These are phyloP conservation scores for Colletotrichum graminicola DNA, from an alignment of 2,329 filamentous ascomycete genomes.

Conservation along the genomic window DNA sequence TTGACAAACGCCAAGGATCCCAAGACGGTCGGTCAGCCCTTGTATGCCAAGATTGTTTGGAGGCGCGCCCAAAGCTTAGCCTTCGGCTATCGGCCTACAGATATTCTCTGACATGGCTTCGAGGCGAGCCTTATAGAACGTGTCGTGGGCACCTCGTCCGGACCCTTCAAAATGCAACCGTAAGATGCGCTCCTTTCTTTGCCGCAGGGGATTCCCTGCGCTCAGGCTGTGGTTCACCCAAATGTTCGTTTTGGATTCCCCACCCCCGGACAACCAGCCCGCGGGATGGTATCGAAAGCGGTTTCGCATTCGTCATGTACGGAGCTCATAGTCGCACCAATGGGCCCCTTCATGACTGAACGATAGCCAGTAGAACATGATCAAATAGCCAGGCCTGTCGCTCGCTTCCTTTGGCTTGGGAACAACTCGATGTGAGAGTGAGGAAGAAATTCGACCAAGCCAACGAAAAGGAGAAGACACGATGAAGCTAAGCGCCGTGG, in stretches of 20 bases:
- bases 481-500: conserved; percentile 38
- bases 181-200: conserved; percentile 29
- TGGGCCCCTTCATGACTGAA: conserved; percentile 33
- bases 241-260: conserved; percentile 37
- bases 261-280: conserved; percentile 32
- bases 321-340: conserved; percentile 29
- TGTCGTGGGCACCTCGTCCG: conserved; percentile 7
- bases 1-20: conserved; percentile 30
- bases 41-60: conserved; percentile 7
- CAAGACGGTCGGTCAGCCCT: background rate
- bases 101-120: conserved; percentile 17
- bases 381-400: conserved; percentile 36
- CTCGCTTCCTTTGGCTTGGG: conserved; percentile 22
- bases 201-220: conserved; percentile 31
- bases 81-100: conserved; percentile 31
- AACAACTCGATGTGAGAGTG: conserved; percentile 19
- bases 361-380: conserved; percentile 35
- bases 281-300: conserved; percentile 37
- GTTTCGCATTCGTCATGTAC: conserved; percentile 39
- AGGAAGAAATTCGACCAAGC: conserved; percentile 30
- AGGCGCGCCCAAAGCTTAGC: conserved; percentile 24
- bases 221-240: conserved; percentile 39
- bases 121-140: conserved; percentile 7
- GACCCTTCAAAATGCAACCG: conserved; percentile 11
- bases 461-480: conserved; percentile 34